Base-by-base conservation (phyloP, 345 rosid species). In the Orychophragmus violaceus region DNA sequence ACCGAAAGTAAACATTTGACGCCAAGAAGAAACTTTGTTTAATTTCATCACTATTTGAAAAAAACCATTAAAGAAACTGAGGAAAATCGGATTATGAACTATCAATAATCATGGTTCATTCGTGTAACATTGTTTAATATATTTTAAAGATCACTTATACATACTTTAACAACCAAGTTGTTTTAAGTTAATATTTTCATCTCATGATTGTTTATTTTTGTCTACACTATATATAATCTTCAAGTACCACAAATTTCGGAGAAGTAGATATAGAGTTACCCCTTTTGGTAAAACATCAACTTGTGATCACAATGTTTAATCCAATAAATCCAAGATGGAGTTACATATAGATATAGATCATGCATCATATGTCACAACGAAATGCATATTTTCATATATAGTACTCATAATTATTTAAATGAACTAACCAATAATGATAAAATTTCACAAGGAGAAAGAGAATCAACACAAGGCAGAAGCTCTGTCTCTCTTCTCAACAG, bases 401-500 rank as follows among this genome's bases (percentile, higher is more conserved):
- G 19, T 8, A 54, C 49, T n/a, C 39, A 13, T 6, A 56, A 36
- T 63, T 32, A 42, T 50, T n/a, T 21, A 28, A 62, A 59, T 59
- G 44, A 41, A 50, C 60, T 50, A 44, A 45, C 22, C 32, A 46
- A 25, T 10, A 32, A 41, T 17, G 66, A 60, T 18, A n/a, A 50
- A 69, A 0, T 10, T 27, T 60, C n/a, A n/a, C n/a, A 41, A n/a
- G n/a, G n/a, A n/a, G n/a, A n/a, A n/a, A n/a, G n/a, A n/a, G n/a
- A 41, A 41, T 87, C 78, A 87, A 80, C 95, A 87, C 54, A 83
- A 69, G 52, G 80, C 84, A 13, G 89, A 86, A 41, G 45, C 74
- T 78, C 95, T 84, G n/a, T 81, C 75, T 74, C 82, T 91, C 82
- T 91, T 91, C 61, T 88, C 73, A 28, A 87, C 86, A 1, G 85